Evolutionary conservation across 495 filamentous ascomycete species (phyloP), one percentile per base, ranked within the genome.

Genomic region (Filosporella fistucella): DNA sequence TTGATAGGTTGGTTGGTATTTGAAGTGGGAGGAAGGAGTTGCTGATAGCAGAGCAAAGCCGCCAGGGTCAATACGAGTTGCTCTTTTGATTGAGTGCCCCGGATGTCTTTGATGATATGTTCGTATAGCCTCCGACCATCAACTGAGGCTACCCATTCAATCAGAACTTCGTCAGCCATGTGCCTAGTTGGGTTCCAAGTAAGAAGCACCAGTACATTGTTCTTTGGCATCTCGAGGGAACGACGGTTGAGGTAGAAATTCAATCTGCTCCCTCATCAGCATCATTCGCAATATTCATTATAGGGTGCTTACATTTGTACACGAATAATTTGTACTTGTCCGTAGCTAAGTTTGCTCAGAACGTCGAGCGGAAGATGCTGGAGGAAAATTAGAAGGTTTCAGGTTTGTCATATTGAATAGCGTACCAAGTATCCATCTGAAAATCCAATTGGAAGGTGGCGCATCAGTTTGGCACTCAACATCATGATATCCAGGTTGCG

Each of bases 391-490:
- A 43, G 23, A 16, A 28, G 28, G n/a, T 16, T 8, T 5, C 18
- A 30, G 21, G 16, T 11, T 6, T 28, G 13, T 23, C n/a, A 21
- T 21, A 21, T 21, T 9, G 16, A 24, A 35, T n/a, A 45, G 4
- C 30, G 26, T 45, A 45, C 29, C 29, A 45, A 45, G 29, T n/a
- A n/a, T n/a, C n/a, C n/a, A n/a, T 45, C 30, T 45, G 24, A 24
- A 18, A 14, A 45, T 4, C 29, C 29, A 23, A 45, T 45, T 17
- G 29, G 42, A 34, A 45, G 42, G 26, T 4, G 4, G 12, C 5
- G 4, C 5, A 35, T 45, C 16, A 45, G 7, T 35, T 24, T 3
- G 21, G 5, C 18, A 23, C 4, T 45, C 20, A 33, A 35, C 2
- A 14, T 33, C 16, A 35, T 16, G 35, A 45, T 23, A 21, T 35